Base-by-base conservation (phyloP, 2,329 filamentous ascomycete species). In the Cercospora janseana region DNA sequence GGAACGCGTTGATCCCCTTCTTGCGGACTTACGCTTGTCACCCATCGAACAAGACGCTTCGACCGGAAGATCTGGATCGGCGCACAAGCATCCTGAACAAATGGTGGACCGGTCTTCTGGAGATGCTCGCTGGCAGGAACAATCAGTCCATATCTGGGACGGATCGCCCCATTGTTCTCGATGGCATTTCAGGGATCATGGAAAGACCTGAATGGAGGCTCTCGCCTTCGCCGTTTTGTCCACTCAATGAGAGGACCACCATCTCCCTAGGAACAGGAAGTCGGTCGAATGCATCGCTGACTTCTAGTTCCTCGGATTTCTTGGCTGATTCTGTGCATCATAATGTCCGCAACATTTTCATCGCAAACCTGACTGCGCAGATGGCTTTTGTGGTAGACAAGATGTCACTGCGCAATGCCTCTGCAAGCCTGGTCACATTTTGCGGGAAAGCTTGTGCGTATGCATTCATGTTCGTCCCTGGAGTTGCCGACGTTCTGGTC, bases 371-470 rank as follows among this genome's bases (percentile, higher is more conserved):
- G 24, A 78, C 89, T 32, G 82, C 85, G 29, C 91, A 95, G 63
- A 87, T 95, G 82, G 78, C 81, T 1, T 86, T 93, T 57, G 86
- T 90, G n/a, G 85, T 95, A 5, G 88, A 93, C 47, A 92, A 89
- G 65, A 86, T 95, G 83, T 90, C 88, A 12, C 75, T 88, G 62
- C 81, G 88, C 41, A 86, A 89, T 62, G 81, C 82, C 7, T 79
- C 82, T 29, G 80, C 81, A 31, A 76, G 75, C 57, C 57, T 75
- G 18, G 87, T 95, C 51, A 86, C 86, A 23, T 95, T 95, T 66
- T 89, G 88, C 46, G 91, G 88, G 52, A 94, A 93, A 70, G 88
- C 89, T 3, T 92, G 87, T 63, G 90, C 91, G 2, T 95, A 94
- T 68, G 90, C 88, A 23, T 95, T 95, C 69, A 93, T 92, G 71